phyloP scores from a whole-genome alignment of 2,329 filamentous ascomycete genomes.

The Aspergillus viridinutans region DNA sequence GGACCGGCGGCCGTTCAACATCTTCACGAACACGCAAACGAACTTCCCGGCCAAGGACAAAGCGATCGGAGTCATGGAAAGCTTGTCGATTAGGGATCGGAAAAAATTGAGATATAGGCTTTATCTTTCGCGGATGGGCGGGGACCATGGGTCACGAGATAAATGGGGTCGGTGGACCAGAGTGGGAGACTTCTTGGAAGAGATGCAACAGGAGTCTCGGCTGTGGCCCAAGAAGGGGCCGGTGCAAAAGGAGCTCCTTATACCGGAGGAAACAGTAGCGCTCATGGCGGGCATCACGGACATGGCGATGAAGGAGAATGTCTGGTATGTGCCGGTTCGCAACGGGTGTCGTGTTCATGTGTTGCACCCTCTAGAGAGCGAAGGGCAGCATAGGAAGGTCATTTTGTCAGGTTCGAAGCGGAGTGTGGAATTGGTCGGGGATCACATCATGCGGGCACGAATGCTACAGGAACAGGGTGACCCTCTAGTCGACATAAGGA shows the following conservation, averaged over 20 bases:
- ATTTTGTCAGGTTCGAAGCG: conserved; percentile 32
- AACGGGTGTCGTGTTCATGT: conserved; percentile 40
- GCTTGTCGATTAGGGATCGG: conserved; percentile 21
- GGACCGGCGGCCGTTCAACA: not conserved
- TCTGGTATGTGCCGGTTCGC: conserved; percentile 31
- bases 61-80: conserved; percentile 1
- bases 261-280: conserved; percentile 35
- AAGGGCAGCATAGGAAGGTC: conserved; percentile 30
- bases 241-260: conserved; percentile 26
- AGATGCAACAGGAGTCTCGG: conserved; percentile 16
- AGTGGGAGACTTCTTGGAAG: conserved; percentile 24
- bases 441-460: conserved; percentile 21
- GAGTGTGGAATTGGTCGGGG: conserved; percentile 29
- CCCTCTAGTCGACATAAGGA: conserved; percentile 27
- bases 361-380: conserved; percentile 25
- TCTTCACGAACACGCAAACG: not conserved
- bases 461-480: conserved; percentile 22
- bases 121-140: conserved; percentile 9
- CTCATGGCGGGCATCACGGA: conserved; percentile 28
- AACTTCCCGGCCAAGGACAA: not conserved
- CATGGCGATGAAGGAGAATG: conserved; percentile 32
- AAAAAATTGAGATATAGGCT: conserved; percentile 24
- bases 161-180: conserved; percentile 20
- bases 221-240: conserved; percentile 9
- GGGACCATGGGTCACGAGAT: not conserved